These are phyloP conservation scores for Mortierella sp. DNA, from an alignment of 371 early-diverging fungal genomes.

Conservation along the genomic window DNA sequence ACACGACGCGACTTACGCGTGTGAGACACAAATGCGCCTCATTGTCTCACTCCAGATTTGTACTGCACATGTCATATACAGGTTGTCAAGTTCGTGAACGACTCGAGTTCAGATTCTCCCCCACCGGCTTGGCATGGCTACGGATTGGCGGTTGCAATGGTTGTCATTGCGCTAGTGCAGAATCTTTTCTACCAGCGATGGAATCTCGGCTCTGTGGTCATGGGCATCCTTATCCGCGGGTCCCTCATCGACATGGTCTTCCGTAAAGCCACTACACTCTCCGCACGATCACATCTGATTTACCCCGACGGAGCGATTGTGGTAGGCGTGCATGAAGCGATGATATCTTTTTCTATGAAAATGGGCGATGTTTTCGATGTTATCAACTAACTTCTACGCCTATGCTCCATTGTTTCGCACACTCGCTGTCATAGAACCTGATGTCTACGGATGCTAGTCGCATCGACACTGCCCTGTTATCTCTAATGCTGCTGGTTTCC, in stretches of 20 bases:
- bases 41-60: neutral
- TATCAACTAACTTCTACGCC: too few relatives aligned
- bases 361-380: too few relatives aligned
- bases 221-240: slow-evolving; percentile 62
- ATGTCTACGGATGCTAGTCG: slow-evolving; percentile 79
- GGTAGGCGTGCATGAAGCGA: too few relatives aligned
- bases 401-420: too few relatives aligned
- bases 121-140: slow-evolving; percentile 52
- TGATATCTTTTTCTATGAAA: too few relatives aligned
- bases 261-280: slow-evolving; percentile 61
- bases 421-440: slow-evolving; percentile 65
- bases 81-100: slow-evolving; percentile 37
- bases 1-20: neutral
- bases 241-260: slow-evolving; percentile 69
- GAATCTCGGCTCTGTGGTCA: slow-evolving; percentile 49
- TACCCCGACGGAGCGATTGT: slow-evolving; percentile 74
- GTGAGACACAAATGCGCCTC: too few relatives aligned
- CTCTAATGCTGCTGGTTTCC: slow-evolving; percentile 59
- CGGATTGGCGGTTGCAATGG: slow-evolving; percentile 35
- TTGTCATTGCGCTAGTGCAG: slow-evolving; percentile 31
- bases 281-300: slow-evolving; percentile 35
- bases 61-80: neutral
- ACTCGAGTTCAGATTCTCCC: slow-evolving; percentile 15
- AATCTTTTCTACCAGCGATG: slow-evolving; percentile 50
- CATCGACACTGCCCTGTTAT: slow-evolving; percentile 60